Conservation (phyloP, 169 alveolate genomes). For the Theileria sp. region DNA sequence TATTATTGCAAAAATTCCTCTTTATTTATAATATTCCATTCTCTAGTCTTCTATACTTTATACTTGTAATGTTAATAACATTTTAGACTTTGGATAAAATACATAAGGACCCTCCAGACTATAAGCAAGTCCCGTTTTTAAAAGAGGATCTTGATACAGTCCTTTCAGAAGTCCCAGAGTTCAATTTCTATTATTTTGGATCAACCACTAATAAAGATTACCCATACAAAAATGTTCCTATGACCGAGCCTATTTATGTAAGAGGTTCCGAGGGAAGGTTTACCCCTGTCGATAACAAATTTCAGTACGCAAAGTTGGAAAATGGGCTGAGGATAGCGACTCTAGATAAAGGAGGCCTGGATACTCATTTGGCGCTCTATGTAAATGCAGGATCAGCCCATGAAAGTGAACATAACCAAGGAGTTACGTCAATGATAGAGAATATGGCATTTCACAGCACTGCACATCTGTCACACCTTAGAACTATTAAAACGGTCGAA, state of each 20-base stretch:
- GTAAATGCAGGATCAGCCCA: slow-evolving; percentile 82
- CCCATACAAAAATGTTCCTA: slow-evolving; percentile 75
- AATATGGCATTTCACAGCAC: slow-evolving; percentile 83
- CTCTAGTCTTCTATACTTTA: not conserved
- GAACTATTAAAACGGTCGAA: slow-evolving; percentile 84
- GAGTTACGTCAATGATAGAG: slow-evolving; percentile 84
- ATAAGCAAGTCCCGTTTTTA: slow-evolving; percentile 66
- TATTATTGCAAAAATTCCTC: not conserved
- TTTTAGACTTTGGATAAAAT: slow-evolving; percentile 12
- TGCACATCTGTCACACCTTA: slow-evolving; percentile 83
- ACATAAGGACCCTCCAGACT: slow-evolving; percentile 65
- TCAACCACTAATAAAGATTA: slow-evolving; percentile 62
- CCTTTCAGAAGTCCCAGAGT: slow-evolving; percentile 79
- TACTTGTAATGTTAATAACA: not conserved
- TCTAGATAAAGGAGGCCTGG: slow-evolving; percentile 65
- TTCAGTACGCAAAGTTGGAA: slow-evolving; percentile 81
- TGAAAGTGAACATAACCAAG: slow-evolving; percentile 75
- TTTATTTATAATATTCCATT: not conserved
- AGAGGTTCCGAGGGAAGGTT: slow-evolving; percentile 67
- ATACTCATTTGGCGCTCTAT: slow-evolving; percentile 66
- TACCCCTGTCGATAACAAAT: slow-evolving; percentile 67
- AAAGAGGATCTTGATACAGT: slow-evolving; percentile 76
- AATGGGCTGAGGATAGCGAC: slow-evolving; percentile 82
- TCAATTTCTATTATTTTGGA: slow-evolving; percentile 79
- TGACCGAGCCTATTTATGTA: slow-evolving; percentile 66